Conservation (phyloP, 306 rosid species). For the Aeschynomene evenia region DNA sequence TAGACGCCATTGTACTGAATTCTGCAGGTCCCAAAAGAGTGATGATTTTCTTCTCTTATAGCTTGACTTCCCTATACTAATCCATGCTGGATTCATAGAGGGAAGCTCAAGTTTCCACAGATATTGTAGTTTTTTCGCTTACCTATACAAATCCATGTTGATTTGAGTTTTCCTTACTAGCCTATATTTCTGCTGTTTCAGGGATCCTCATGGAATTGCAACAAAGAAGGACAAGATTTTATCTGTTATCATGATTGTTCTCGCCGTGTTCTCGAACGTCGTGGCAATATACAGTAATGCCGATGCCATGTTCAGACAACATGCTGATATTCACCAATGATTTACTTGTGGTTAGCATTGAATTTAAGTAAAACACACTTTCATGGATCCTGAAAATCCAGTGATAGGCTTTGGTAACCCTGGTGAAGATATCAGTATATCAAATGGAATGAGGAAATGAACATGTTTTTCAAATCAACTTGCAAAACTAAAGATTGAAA, state of each 20-base stretch:
- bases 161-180: background rate
- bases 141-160: too few species aligned
- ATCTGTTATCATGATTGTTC: constrained; percentile 64
- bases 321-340: constrained; percentile 24
- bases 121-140: background rate
- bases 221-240: constrained; percentile 71
- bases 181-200: constrained; percentile 28
- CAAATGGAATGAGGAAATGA: constrained; percentile 17
- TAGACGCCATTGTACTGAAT: constrained; percentile 12
- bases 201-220: constrained; percentile 73
- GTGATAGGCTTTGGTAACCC: background rate
- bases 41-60: too few species aligned
- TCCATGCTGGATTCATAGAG: background rate
- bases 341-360: background rate
- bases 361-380: constrained; percentile 10
- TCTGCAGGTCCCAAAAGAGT: constrained; percentile 4
- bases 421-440: background rate
- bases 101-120: background rate
- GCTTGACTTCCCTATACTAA: background rate
- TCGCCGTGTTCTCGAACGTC: constrained; percentile 64
- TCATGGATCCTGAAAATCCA: background rate
- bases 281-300: constrained; percentile 62
- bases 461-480: background rate
- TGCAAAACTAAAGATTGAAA: background rate
- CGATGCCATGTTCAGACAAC: constrained; percentile 33